Evolutionary conservation across 257 asterid species (phyloP), one percentile per base, ranked within the genome.

Genomic region (Solanum chaucha): DNA sequence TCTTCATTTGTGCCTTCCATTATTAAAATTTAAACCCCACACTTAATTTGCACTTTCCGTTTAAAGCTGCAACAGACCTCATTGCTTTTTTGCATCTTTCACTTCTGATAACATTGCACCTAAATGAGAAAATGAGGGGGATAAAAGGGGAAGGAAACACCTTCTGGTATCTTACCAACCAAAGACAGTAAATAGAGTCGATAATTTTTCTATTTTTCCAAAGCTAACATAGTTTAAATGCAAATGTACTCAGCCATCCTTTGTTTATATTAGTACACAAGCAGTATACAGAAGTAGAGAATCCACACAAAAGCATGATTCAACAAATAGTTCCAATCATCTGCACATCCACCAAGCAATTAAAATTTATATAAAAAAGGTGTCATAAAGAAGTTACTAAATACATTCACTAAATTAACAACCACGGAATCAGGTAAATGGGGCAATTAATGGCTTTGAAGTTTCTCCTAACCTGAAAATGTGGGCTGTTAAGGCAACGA

Each of bases 401-500:
- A 26, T 78, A n/a, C 65, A 78, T 78, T 24, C 84, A 46, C 84
- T 26, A 41, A 78, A 26, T 46, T 46, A 46, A 78, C 65, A 78
- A 46, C 5, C 38, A 78, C 1, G 26, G 84, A 81, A 81, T 44
- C 44, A 48, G 44, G 70, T 26, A 80, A 80, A 80, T 15, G 15
- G 65, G 30, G 28, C 19, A 81, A 81, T 81, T 81, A 81, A 48
- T 81, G 70, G 40, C 41, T 46, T 81, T 48, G 22, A 85, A 61
- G 22, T 38, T 71, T 30, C 34, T 71, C 65, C 88, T 61, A 68
- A 96, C 99, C 99, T 96, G 99, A 90, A 92, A 96, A 77, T 96
- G 98, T 40, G 94, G 87, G 92, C 98, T 96, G 87, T 87, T 93
- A 75, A 95, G 92, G 90, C 93, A 94, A 87, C 93, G 93, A 30